Base-by-base conservation (phyloP, 2,329 filamentous ascomycete species). In the Lecanosticta acicola region DNA sequence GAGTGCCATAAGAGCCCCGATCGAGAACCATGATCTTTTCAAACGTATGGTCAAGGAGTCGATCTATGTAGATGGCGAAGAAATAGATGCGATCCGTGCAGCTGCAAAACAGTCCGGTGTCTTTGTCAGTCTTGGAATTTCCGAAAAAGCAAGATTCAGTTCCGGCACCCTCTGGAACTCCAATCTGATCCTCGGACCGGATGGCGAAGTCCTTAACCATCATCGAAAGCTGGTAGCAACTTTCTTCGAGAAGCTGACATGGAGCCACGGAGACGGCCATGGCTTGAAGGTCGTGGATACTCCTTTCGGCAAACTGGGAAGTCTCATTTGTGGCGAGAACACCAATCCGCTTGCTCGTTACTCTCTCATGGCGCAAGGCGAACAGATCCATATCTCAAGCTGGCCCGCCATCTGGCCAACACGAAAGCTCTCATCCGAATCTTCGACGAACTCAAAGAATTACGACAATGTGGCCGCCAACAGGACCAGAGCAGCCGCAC, bases 401-500 rank as follows among this genome's bases (percentile, higher is more conserved):
- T 79, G 76, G 76, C 77, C 77, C 2, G 68, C 74, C 0, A 66
- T 76, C 1, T 79, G 75, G 75, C 76, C 76, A 2, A 79, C 74
- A 0, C 46, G 53, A 41, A 37, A 49, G 8, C 39, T 41, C 8
- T 38, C 33, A 9, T 9, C 40, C 14, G 13, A 29, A 7, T 40
- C 32, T 9, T 29, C 35, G 1, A 39, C 21, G 29, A 42, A 26
- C 13, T 52, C 48, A 4, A 60, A 54, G 45, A 73, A 77, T 35
- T 79, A 78, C 50, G 73, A 79, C 50, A 78, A 79, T 48, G 62
- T 78, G 1, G 64, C 71, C 0, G 76, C 76, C 0, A 79, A 80
- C 49, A 63, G 68, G n/a, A 74, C 65, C 0, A 63, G 77, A 2
- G 71, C 73, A 2, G 75, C 75, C 0, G 75, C 74, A 0, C 76